Conservation (phyloP, 2,329 filamentous ascomycete genomes). For the Fusarium newnesense region DNA sequence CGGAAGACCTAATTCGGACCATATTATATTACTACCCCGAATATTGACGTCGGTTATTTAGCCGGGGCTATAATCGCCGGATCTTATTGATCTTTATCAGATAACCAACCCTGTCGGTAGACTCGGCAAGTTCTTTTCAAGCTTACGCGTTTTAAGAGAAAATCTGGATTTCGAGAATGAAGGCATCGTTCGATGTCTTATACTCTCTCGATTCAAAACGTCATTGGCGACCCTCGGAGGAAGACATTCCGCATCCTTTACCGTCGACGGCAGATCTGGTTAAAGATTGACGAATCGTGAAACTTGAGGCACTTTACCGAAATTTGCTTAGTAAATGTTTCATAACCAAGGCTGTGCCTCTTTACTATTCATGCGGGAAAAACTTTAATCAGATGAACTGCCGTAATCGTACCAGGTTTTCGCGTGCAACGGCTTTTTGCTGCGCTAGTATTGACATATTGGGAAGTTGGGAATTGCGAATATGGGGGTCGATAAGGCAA, state of each 20-base stretch:
- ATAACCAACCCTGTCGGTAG: neutral
- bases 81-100: neutral
- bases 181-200: neutral
- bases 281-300: neutral
- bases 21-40: neutral
- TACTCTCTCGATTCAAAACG: neutral
- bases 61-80: neutral
- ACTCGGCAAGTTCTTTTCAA: neutral
- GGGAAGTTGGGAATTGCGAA: neutral
- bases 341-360: neutral
- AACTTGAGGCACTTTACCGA: neutral
- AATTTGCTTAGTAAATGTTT: neutral
- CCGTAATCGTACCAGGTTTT: neutral
- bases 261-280: neutral
- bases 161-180: neutral
- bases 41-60: neutral
- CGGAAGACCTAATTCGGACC: neutral
- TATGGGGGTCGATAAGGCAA: neutral
- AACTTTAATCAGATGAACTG: neutral
- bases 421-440: neutral
- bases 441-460: neutral
- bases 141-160: neutral
- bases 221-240: neutral
- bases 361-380: neutral
- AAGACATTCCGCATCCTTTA: conserved; percentile 2